Evolutionary conservation across 192 early-diverging fungal genomes (phyloP).

Genomic region (Mortierella hygrophila): DNA sequence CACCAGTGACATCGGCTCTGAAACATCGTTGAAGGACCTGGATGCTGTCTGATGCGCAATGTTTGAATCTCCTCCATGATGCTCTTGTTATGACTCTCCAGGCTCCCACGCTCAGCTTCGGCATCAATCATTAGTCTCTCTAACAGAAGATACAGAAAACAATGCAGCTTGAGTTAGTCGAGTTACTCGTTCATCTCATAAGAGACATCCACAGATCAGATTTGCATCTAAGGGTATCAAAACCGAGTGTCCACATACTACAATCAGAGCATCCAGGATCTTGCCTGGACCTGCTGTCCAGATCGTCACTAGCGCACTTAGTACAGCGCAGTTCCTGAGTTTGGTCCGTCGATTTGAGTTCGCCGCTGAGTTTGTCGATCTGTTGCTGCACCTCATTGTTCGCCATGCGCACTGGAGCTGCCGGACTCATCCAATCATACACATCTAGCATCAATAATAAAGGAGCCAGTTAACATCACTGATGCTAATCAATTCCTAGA

Average conservation of each 20-base stretch:
- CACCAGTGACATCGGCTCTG: conserved; percentile 38
- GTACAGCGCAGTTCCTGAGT: background rate
- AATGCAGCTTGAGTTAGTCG: background rate
- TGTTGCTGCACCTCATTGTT: background rate
- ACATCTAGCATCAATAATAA: background rate
- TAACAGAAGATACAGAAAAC: background rate
- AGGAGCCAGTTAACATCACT: background rate
- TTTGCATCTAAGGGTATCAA: background rate
- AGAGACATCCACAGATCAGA: background rate
- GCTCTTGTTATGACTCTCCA: background rate
- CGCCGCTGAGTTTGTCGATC: conserved; percentile 1
- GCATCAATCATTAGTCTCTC: background rate
- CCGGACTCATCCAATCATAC: conserved; percentile 33
- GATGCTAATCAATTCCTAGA: background rate
- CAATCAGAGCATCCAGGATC: background rate
- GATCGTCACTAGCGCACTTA: background rate
- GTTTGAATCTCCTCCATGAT: background rate
- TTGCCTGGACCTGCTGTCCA: background rate
- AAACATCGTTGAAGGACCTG: background rate
- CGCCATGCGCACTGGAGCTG: background rate
- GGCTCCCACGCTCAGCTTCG: background rate
- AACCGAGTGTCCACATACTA: background rate
- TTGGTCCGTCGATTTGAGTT: background rate
- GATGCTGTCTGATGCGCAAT: background rate
- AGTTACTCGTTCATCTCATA: background rate